phyloP scores from a whole-genome alignment of 306 rosid genomes.

The Quercus suber region DNA sequence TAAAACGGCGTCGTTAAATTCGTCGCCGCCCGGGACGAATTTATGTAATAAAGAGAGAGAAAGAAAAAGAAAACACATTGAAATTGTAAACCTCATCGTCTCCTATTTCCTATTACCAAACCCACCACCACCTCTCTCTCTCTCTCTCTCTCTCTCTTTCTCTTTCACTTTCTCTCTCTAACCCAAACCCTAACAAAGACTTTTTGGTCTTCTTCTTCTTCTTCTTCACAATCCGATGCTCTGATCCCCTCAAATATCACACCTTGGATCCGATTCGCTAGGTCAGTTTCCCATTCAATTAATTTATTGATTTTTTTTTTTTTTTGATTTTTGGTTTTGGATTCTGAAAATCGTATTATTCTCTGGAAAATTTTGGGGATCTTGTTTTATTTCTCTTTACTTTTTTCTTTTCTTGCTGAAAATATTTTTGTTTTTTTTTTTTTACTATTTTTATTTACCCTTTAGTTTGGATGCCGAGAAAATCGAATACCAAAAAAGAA shows the following conservation, averaged over 20 bases:
- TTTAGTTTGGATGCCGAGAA: background rate
- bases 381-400: slow-evolving; percentile 17
- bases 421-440: background rate
- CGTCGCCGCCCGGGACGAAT: slow-evolving; percentile 1
- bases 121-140: slow-evolving; percentile 8
- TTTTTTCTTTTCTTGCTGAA: background rate
- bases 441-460: background rate
- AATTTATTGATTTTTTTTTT: background rate
- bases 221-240: slow-evolving; percentile 26
- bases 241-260: background rate
- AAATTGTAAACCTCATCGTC: slow-evolving; percentile 36
- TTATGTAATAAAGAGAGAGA: background rate
- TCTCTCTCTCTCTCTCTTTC: background rate
- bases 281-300: slow-evolving; percentile 25
- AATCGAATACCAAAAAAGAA: background rate
- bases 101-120: slow-evolving; percentile 4
- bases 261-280: slow-evolving; percentile 23
- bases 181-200: slow-evolving; percentile 52
- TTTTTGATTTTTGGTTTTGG: background rate
- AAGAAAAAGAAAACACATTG: slow-evolving; percentile 2
- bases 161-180: slow-evolving; percentile 1
- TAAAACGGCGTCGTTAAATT: slow-evolving; percentile 37
- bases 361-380: slow-evolving; percentile 26
- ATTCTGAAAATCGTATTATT: background rate
- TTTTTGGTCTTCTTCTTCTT: background rate